Percentiles rank a stretch among this genome's conserved stretches.
phyloP scores from a whole-genome alignment of 768 basidiomycete species.

The Stropharia rugosoannulata region DNA sequence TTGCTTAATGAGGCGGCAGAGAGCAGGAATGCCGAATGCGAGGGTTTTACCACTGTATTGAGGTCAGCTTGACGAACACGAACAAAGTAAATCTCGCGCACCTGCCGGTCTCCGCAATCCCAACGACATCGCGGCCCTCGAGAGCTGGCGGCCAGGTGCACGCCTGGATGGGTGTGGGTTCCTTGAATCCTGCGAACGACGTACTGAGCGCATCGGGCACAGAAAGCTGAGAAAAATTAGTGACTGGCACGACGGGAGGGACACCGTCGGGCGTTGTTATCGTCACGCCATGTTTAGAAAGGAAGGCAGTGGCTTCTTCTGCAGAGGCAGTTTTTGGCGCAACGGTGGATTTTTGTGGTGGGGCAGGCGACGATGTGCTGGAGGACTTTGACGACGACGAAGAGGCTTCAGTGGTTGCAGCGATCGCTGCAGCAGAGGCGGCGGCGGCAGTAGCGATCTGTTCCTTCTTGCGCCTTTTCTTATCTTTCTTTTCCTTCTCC shows the following conservation, averaged over 20 bases:
- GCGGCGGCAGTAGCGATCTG: conserved; percentile 17
- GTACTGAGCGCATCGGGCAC: conserved; percentile 61
- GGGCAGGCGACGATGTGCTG: conserved; percentile 13
- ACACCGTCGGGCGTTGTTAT: conserved; percentile 55
- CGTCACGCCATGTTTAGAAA: conserved; percentile 70
- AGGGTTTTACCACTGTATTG: conserved; percentile 85
- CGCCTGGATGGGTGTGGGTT: conserved; percentile 94
- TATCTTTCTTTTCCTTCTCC: conserved; percentile 43
- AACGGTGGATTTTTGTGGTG: conserved; percentile 14
- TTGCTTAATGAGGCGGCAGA: conserved; percentile 59
- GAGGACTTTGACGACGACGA: conserved; percentile 13
- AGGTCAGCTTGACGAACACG: background rate
- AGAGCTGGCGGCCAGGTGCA: conserved; percentile 93
- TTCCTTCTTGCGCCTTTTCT: conserved; percentile 40
- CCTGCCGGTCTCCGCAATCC: conserved; percentile 96
- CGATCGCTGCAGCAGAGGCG: too few species aligned
- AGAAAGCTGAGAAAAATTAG: conserved; percentile 70
- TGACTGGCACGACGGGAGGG: conserved; percentile 57
- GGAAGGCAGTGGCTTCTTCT: conserved; percentile 58
- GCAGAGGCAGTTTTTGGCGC: conserved; percentile 18
- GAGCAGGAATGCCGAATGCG: conserved; percentile 91
- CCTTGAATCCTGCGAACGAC: conserved; percentile 71
- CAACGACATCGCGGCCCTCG: conserved; percentile 82
- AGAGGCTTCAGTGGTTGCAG: conserved; percentile 14
- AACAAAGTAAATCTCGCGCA: conserved; percentile 21